Evolutionary conservation across 169 alveolate species (phyloP).

Genomic region (Plasmodium knowlesi): DNA sequence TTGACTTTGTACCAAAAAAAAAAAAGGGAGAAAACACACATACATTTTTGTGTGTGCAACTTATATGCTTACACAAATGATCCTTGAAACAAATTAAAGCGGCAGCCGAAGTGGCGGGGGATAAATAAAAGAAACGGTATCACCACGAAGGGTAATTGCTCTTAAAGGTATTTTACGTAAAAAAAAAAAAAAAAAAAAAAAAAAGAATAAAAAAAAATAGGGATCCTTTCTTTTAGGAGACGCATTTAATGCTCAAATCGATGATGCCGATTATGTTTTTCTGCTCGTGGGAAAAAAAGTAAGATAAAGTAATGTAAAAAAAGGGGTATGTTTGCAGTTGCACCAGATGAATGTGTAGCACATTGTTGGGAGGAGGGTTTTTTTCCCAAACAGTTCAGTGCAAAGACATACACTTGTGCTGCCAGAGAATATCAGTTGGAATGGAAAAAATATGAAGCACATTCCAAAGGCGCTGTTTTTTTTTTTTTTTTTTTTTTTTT

Average conservation of each 20-base stretch:
- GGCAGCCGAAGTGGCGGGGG: background rate
- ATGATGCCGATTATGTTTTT: slow-evolving; percentile 54
- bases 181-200: background rate
- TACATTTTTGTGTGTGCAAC: background rate
- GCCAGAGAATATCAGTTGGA: background rate
- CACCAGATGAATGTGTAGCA: background rate
- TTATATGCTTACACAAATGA: background rate
- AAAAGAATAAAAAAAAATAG: slow-evolving; percentile 5
- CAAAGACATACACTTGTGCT: background rate
- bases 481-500: slow-evolving; percentile 12
- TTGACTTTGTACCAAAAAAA: no score
- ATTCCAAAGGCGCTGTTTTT: background rate
- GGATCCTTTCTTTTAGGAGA: background rate
- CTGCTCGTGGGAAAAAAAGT: slow-evolving; percentile 26
- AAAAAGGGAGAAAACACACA: background rate
- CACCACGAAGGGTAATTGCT: background rate
- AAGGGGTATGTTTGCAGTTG: background rate
- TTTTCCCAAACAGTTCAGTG: background rate
- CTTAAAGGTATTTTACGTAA: background rate
- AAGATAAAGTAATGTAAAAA: background rate
- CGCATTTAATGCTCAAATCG: slow-evolving; percentile 60
- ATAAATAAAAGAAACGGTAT: background rate
- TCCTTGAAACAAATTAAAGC: background rate
- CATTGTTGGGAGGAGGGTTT: background rate
- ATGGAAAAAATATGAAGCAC: background rate